Evolutionary conservation across 176 grass and related monocot species (phyloP).

Genomic region (Zoysia pacifica): DNA sequence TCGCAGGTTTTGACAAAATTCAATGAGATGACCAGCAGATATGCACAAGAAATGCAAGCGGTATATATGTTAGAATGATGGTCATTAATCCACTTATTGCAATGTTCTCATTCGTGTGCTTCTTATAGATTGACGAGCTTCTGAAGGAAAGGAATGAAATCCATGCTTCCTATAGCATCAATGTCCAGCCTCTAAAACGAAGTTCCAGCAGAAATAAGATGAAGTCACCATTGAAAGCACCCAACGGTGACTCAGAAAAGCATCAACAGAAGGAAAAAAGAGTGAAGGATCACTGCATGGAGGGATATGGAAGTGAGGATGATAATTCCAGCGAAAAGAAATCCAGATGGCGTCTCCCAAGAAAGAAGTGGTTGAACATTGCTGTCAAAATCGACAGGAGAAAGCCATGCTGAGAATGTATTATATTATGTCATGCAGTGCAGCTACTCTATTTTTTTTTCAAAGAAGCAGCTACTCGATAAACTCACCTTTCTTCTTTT

Average conservation of each 20-base stretch:
- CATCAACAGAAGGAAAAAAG: conserved; percentile 56
- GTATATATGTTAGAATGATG: conserved; percentile 41
- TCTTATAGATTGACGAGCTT: conserved; percentile 75
- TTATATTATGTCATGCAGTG: conserved; percentile 6
- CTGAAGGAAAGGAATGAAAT: conserved; percentile 81
- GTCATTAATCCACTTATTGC: conserved; percentile 14
- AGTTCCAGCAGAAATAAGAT: conserved; percentile 67
- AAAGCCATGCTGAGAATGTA: conserved; percentile 79
- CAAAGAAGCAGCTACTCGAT: neutral
- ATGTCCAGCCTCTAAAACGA: conserved; percentile 58
- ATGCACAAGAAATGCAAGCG: conserved; percentile 92
- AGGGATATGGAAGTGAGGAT: conserved; percentile 40
- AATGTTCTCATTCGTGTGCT: neutral
- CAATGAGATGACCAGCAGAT: conserved; percentile 95
- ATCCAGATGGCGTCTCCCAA: conserved; percentile 50
- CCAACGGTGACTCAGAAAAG: conserved; percentile 49
- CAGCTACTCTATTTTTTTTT: conserved; percentile 9
- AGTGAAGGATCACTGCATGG: conserved; percentile 55
- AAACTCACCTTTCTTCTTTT: conserved; percentile 9
- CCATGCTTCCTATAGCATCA: conserved; percentile 84
- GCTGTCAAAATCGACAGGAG: conserved; percentile 90
- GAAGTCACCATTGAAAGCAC: conserved; percentile 54
- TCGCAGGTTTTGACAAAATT: conserved; percentile 83
- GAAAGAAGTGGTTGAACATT: conserved; percentile 90
- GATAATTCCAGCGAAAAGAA: conserved; percentile 60